Evolutionary conservation across 345 rosid genomes (phyloP), one percentile per base, ranked within the genome.

Genomic region (Pugionium cornutum): DNA sequence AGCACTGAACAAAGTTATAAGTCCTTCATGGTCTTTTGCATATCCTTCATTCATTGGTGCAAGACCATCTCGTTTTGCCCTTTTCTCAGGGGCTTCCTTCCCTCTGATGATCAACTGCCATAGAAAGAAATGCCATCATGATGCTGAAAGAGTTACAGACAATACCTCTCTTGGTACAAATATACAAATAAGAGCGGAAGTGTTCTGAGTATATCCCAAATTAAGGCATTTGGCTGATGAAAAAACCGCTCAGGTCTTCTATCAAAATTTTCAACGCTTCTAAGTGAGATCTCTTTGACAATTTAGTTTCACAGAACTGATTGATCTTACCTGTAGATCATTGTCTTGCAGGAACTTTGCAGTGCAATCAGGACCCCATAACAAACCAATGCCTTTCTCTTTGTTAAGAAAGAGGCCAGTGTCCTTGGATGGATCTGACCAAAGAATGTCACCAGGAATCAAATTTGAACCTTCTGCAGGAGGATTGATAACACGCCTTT

Each of bases 281-380:
- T 53, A 66, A 27, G 50, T 37, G 35, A n/a, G 1, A 63, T 26
- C 10, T 28, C 48, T 40, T n/a, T 26, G 59, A 64, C 29, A 31
- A 2, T 7, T 58, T 44, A 5, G 18, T 51, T 32, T 51, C 5
- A 42, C 1, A 2, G 35, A 66, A 50, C 10, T 29, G 35, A 66
- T 59, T 2, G 28, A 39, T 60, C 67, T 55, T 41, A 75, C 78
- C 78, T 75, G 63, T 44, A 75, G 51, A 57, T 68, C 70, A 64
- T 75, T 75, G 9, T 68, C 75, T 62, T 68, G 65, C 41, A 75
- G 66, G 62, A 75, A 75, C 58, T 75, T 75, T 51, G 69, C 66
- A 0, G 78, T 75, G 75, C 78, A 62, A 57, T 75, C 78, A 43
- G 78, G 78, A 68, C 78, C 78, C 78, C 78, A 75, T 26, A 68